Evolutionary conservation across 176 grass and related monocot species (phyloP), one percentile per base, ranked within the genome.

Genomic region (Aegilops sharonensis): DNA sequence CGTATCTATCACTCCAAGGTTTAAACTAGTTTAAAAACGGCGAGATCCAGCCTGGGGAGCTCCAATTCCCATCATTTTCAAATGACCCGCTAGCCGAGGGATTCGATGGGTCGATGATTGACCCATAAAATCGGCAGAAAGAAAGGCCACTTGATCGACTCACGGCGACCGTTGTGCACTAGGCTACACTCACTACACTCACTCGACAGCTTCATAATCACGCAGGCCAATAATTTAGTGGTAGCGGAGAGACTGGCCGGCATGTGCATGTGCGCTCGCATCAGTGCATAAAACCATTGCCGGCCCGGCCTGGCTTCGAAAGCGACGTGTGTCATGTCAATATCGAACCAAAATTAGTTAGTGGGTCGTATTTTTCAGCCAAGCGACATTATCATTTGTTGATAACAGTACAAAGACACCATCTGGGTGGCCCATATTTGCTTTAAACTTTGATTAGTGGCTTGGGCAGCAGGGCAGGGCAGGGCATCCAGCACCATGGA

Each of bases 251-350:
- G 30, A 74, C 42, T 50, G 78, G 45, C 60, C 65, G 56, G 54
- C 83, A 81, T 68, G 75, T 39, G 66, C 87, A 89, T 74, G 81
- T 89, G 88, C 83, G 40, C 80, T 18, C 56, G 3, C 54, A 59
- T 59, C 54, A 59, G 68, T 83, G 54, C n/a, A 43, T 54, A 29
- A 42, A 48, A 23, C 24, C 24, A 36, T 3, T 60, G 67, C 70
- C 70, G 71, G 36, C 50, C 50, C 15, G 50, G 50, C 27, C 18
- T 7, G 6, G 20, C 78, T 62, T n/a, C 10, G 39, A 89, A 62
- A 76, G 27, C 74, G 74, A 72, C 54, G 0, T 25, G 17, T 72
- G 20, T 70, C 68, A 39, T 60, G 52, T 45, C 78, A 11, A 4
- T 30, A 45, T 80, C 61, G 47, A 21, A 77, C 29, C 52, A 77